These are phyloP conservation scores for Neonothopanus nambi DNA, from an alignment of 1,284 basidiomycete genomes.

Conservation along the genomic window DNA sequence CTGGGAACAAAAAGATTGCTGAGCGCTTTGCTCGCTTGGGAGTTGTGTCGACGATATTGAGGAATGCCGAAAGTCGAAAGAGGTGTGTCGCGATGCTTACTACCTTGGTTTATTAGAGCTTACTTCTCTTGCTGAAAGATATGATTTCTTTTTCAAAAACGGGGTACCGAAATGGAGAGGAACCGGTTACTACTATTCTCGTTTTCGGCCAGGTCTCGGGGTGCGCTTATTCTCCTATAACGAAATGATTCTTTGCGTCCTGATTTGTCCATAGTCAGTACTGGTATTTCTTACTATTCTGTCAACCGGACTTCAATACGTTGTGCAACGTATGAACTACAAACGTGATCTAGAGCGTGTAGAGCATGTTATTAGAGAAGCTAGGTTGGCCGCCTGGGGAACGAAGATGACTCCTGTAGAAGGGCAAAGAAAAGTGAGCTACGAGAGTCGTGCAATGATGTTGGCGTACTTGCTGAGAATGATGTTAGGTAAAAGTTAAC, in stretches of 20 bases:
- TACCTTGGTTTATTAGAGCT: not conserved
- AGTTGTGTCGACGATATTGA: slow-evolving; percentile 81
- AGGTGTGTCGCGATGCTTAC: slow-evolving; percentile 49
- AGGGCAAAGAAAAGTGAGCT: slow-evolving; percentile 65
- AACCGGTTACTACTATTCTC: slow-evolving; percentile 88
- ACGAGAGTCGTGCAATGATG: not conserved
- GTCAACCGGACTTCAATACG: slow-evolving; percentile 76
- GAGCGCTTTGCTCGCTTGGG: slow-evolving; percentile 88
- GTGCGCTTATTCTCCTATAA: slow-evolving; percentile 23
- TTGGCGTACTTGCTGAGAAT: not conserved
- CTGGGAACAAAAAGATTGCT: slow-evolving; percentile 74
- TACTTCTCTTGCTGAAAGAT: slow-evolving; percentile 41
- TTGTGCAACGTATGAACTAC: slow-evolving; percentile 79
- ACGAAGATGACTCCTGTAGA: slow-evolving; percentile 59
- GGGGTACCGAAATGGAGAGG: slow-evolving; percentile 89
- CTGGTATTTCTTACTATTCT: slow-evolving; percentile 73
- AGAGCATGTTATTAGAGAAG: slow-evolving; percentile 62
- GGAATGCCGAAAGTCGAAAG: slow-evolving; percentile 74
- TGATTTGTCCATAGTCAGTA: slow-evolving; percentile 53
- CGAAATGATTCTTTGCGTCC: not conserved
- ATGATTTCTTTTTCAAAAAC: slow-evolving; percentile 91
- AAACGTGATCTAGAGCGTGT: slow-evolving; percentile 71
- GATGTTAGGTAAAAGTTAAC: slow-evolving; percentile 66
- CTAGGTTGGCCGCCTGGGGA: slow-evolving; percentile 75
- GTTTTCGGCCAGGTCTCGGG: slow-evolving; percentile 87